Percentiles rank a stretch among this genome's conserved stretches.
phyloP scores from a whole-genome alignment of 176 grass and related monocot species.

The Thinopyrum elongatum region DNA sequence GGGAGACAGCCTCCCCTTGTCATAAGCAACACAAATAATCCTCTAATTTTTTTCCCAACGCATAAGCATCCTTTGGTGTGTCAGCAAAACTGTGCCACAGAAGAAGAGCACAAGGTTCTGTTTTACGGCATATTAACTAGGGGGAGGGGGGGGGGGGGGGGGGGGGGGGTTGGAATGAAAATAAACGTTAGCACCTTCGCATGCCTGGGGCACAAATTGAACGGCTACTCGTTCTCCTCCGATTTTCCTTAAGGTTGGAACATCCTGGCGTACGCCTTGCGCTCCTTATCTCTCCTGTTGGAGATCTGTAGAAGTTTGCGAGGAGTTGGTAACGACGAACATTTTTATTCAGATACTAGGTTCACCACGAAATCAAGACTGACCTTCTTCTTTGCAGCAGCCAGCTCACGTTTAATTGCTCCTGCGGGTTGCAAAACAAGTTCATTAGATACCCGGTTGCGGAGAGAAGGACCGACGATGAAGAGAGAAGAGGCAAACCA shows the following conservation, averaged over 20 bases:
- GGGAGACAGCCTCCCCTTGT: not conserved
- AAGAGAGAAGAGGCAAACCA: conserved; percentile 42
- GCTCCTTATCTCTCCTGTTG: conserved; percentile 73
- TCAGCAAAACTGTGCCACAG: not conserved
- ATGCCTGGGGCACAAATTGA: not conserved
- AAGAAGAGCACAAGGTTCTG: not conserved
- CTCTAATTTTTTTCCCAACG: not conserved
- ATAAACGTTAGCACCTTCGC: not conserved
- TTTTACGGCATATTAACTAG: not conserved
- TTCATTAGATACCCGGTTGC: not conserved
- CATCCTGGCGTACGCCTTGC: conserved; percentile 88
- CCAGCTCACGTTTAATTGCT: conserved; percentile 83
- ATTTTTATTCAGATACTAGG: not conserved
- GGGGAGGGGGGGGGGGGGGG: too few relatives aligned
- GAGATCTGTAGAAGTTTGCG: conserved; percentile 54
- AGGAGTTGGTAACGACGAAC: not conserved
- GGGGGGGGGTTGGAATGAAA: not conserved
- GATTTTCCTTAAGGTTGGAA: conserved; percentile 76
- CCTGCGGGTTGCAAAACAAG: conserved; percentile 43
- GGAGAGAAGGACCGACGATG: not conserved
- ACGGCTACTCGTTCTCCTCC: conserved; percentile 11
- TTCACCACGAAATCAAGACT: conserved; percentile 8
- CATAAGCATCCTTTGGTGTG: not conserved
- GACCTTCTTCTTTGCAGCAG: conserved; percentile 87
- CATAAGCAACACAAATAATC: conserved; percentile 18